Conservation (phyloP, 495 filamentous ascomycete genomes). For the Polyplosphaeria fusca region DNA sequence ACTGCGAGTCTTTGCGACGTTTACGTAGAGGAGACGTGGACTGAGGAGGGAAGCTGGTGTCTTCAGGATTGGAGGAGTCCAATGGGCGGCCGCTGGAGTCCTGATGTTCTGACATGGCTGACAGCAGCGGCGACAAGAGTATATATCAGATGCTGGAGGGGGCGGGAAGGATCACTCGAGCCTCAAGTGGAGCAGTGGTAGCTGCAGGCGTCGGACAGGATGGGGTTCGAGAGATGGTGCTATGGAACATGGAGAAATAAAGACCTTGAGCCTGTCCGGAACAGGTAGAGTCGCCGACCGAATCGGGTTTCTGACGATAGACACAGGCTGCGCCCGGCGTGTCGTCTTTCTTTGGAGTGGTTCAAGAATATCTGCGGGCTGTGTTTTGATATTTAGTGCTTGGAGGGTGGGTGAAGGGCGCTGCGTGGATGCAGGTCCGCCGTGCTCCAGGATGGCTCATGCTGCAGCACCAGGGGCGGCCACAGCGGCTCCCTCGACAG, state of each 20-base stretch:
- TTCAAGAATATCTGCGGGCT: slow-evolving; percentile 27
- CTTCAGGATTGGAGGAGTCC: slow-evolving; percentile 27
- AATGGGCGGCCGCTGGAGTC: slow-evolving; percentile 33
- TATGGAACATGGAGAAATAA: slow-evolving; percentile 26
- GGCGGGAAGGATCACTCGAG: slow-evolving; percentile 29
- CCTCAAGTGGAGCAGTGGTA: slow-evolving; percentile 25
- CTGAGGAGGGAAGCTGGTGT: slow-evolving; percentile 12
- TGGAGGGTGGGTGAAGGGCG: background rate
- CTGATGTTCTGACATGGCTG: slow-evolving; percentile 26
- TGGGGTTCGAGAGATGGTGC: slow-evolving; percentile 21
- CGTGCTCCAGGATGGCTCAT: background rate
- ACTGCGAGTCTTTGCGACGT: slow-evolving; percentile 26
- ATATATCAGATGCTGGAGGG: slow-evolving; percentile 29
- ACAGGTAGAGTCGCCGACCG: slow-evolving; percentile 24
- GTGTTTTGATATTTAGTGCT: slow-evolving; percentile 12
- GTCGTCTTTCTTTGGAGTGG: slow-evolving; percentile 3
- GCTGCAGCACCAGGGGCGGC: too few species aligned
- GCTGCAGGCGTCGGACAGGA: too few species aligned
- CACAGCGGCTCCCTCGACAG: too few species aligned
- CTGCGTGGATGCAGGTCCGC: background rate
- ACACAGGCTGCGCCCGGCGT: slow-evolving; percentile 25
- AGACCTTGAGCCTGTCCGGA: slow-evolving; percentile 13
- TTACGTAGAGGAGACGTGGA: slow-evolving; percentile 12
- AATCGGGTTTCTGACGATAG: slow-evolving; percentile 31
- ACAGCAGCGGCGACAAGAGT: slow-evolving; percentile 18